phyloP scores from a whole-genome alignment of 2,329 filamentous ascomycete species.

The Penicillium sp. region DNA sequence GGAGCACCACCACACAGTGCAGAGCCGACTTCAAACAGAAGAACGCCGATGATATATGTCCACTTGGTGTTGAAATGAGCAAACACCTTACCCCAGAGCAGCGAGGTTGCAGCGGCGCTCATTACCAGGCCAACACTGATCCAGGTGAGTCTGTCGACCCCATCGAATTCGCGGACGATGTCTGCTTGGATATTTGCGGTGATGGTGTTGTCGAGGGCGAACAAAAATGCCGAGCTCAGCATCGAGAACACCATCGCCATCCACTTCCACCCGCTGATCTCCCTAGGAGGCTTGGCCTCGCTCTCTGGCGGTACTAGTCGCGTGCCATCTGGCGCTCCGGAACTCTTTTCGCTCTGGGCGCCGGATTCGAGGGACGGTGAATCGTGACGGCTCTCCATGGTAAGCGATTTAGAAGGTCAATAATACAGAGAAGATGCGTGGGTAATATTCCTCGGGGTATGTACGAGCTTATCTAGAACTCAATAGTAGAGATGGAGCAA shows the following conservation, averaged over 20 bases:
- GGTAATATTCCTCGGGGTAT: too few relatives aligned
- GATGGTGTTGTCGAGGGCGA: constrained; percentile 22
- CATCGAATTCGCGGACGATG: constrained; percentile 16
- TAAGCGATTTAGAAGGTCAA: too few relatives aligned
- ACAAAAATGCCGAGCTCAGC: constrained; percentile 13
- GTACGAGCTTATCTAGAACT: too few relatives aligned
- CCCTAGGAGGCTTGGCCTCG: not conserved
- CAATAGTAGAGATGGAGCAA: too few relatives aligned
- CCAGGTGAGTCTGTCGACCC: constrained; percentile 19
- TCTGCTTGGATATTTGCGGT: constrained; percentile 18
- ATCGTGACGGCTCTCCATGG: too few relatives aligned
- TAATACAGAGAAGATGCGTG: too few relatives aligned
- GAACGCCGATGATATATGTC: constrained; percentile 2
- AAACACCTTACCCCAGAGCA: constrained; percentile 11
- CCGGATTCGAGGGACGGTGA: too few relatives aligned
- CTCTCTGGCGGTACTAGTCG: too few relatives aligned
- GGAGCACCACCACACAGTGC: constrained; percentile 12
- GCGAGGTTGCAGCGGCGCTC: constrained; percentile 1
- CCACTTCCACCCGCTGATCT: constrained; percentile 4
- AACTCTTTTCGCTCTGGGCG: too few relatives aligned
- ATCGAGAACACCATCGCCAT: not conserved
- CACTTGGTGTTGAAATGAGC: constrained; percentile 48
- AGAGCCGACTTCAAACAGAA: constrained; percentile 11
- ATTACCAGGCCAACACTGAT: constrained; percentile 15
- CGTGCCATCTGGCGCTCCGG: too few relatives aligned